Percentiles rank a stretch among this genome's conserved stretches.
Conservation (phyloP, 306 rosid species). For the Castanospermum australe region DNA sequence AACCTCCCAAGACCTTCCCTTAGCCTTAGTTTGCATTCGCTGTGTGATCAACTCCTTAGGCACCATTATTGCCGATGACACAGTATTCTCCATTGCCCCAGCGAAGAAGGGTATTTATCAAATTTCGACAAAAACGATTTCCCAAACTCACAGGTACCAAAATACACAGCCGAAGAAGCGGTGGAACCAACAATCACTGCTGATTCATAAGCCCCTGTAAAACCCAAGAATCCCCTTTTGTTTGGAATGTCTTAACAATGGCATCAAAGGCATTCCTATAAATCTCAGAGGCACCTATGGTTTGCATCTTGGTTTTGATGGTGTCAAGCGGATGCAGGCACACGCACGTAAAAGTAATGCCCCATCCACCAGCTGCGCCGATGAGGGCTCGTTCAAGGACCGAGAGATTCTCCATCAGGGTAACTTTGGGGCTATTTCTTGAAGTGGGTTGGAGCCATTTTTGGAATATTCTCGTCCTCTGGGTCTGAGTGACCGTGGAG, state of each 20-base stretch:
- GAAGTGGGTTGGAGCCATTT: slow-evolving; percentile 39
- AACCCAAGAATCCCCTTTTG: slow-evolving; percentile 68
- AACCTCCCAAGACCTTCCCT: slow-evolving; percentile 77
- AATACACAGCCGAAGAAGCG: slow-evolving; percentile 82
- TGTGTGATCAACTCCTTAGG: slow-evolving; percentile 24
- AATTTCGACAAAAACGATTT: slow-evolving; percentile 64
- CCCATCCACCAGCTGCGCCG: slow-evolving; percentile 86
- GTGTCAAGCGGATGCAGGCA: slow-evolving; percentile 90
- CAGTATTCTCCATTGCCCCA: slow-evolving; percentile 40
- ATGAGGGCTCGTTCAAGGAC: slow-evolving; percentile 79
- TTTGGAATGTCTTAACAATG: slow-evolving; percentile 60
- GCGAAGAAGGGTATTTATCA: slow-evolving; percentile 55
- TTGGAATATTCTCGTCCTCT: slow-evolving; percentile 1
- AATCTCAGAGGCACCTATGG: slow-evolving; percentile 74
- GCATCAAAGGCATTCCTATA: slow-evolving; percentile 77
- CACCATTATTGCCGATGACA: too few relatives aligned
- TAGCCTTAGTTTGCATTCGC: slow-evolving; percentile 83
- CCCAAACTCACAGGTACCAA: slow-evolving; percentile 87
- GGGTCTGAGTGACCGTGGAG: slow-evolving; percentile 36
- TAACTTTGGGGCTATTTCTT: slow-evolving; percentile 24
- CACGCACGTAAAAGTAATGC: slow-evolving; percentile 88
- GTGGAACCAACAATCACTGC: slow-evolving; percentile 88
- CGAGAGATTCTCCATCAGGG: slow-evolving; percentile 57
- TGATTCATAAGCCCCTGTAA: slow-evolving; percentile 81
- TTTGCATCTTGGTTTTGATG: slow-evolving; percentile 83